Evolutionary conservation across 2,329 filamentous ascomycete species (phyloP).

Genomic region (Diatrype stigma): DNA sequence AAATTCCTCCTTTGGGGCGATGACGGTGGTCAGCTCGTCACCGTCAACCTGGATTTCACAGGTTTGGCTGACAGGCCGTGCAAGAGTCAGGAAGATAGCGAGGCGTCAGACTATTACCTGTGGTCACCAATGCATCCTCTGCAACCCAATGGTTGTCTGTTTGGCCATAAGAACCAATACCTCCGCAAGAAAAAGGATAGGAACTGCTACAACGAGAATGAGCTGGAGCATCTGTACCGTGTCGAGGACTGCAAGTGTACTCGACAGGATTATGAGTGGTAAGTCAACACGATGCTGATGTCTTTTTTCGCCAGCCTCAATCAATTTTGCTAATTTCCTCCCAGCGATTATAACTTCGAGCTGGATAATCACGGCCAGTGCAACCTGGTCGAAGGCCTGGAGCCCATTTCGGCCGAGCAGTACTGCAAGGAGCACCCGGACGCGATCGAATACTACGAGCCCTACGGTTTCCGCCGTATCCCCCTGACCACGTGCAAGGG

Average conservation of each 20-base stretch:
- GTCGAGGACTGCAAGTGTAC: constrained; percentile 80
- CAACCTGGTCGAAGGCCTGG: constrained; percentile 67
- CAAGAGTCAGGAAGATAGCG: constrained; percentile 56
- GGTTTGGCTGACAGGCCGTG: constrained; percentile 73
- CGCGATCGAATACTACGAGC: constrained; percentile 73
- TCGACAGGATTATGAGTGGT: constrained; percentile 90
- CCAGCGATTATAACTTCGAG: constrained; percentile 90
- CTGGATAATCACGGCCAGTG: constrained; percentile 74
- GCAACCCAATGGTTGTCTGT: constrained; percentile 76
- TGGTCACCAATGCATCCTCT: constrained; percentile 86
- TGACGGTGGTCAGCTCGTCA: constrained; percentile 55
- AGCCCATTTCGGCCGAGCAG: constrained; percentile 49
- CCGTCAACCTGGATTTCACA: constrained; percentile 85
- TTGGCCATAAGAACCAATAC: constrained; percentile 86
- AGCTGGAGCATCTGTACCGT: constrained; percentile 66
- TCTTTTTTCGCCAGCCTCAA: constrained; percentile 10
- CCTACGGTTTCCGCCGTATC: constrained; percentile 84
- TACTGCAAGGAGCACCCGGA: constrained; percentile 60
- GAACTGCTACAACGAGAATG: constrained; percentile 77
- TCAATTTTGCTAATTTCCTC: constrained; percentile 20
- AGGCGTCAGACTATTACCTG: constrained; percentile 69
- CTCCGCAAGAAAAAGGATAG: constrained; percentile 80
- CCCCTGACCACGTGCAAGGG: constrained; percentile 83
- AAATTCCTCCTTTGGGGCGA: constrained; percentile 91
- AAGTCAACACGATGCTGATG: constrained; percentile 30